Base-by-base conservation (phyloP, 495 filamentous ascomycete species). In the Aspergillus haitiensis region DNA sequence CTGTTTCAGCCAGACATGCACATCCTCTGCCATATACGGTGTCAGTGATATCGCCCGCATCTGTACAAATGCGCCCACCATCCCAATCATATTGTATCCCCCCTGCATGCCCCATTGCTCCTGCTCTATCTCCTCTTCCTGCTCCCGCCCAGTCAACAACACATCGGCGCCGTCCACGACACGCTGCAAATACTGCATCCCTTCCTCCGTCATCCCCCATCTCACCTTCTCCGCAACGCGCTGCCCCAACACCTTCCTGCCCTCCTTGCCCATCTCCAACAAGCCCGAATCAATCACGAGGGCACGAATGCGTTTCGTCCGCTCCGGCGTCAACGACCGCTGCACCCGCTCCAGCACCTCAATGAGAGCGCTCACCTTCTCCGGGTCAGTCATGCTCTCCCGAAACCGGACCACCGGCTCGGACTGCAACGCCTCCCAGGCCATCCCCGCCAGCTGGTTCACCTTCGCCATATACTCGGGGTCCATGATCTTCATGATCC, bases 1-100 rank as follows among this genome's bases (percentile, higher is more conserved):
- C 13, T 52, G 12, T 16, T 16, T 13, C 13, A 46, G 18, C 42
- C 42, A 46, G 12, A 13, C 13, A 4, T 46, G 42, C 4, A 52
- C 34, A 32, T 52, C 49, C 9, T 52, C 49, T 11, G 49, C 34
- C 49, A 52, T 52, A 36, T 52, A 34, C 49, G 49, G 49, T 6
- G 49, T 52, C 10, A 52, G 11, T 31, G 34, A 31, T 13, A 33
- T 52, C 5, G 49, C 49, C 31, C 49, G 5, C 31, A 34, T 9
- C 31, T 52, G 49, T 11, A 52, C 12, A 21, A 52, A 34, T 21
- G 13, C 13, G 5, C 49, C 49, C 0, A 52, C 49, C 13, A 12
- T 34, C 18, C 16, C 49, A 0, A 34, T 10, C 49, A 36, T 31
- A 36, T 52, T 4, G 13, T 27, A 27, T 27, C 21, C 3, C 3